Conservation (phyloP, 1,284 basidiomycete species). For the Ceratobasidium theobromae region DNA sequence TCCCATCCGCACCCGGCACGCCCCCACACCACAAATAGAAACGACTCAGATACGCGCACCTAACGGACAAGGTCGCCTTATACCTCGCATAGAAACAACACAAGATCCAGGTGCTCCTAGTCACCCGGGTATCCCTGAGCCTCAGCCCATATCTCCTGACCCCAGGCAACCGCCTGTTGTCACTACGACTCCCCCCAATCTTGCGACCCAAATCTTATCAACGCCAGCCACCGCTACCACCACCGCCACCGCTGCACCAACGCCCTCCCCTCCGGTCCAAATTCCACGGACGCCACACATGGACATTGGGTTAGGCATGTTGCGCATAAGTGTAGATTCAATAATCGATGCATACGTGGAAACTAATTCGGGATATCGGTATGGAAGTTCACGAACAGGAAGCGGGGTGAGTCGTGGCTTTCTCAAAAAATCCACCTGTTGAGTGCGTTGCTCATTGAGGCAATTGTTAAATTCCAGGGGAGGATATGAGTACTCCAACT, state of each 20-base stretch:
- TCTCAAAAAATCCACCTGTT: background rate
- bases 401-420: conserved; percentile 4
- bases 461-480: background rate
- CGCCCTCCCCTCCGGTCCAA: background rate
- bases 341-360: conserved; percentile 25
- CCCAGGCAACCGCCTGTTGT: background rate
- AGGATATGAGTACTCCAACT: conserved; percentile 12
- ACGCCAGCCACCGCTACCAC: background rate
- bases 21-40: too few species aligned
- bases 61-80: too few species aligned
- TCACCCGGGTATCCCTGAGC: too few species aligned
- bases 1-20: background rate
- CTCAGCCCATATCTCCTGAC: too few species aligned
- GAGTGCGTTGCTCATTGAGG: background rate
- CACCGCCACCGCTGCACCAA: background rate
- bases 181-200: background rate
- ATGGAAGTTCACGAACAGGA: conserved; percentile 20
- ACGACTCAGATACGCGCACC: too few species aligned
- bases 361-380: conserved; percentile 15
- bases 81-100: too few species aligned
- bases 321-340: conserved; percentile 26
- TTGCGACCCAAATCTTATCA: background rate
- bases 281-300: too few species aligned
- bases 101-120: too few species aligned
- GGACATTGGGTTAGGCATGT: conserved; percentile 15